These are phyloP conservation scores for Diatrype stigma DNA, from an alignment of 2,329 filamentous ascomycete species.

Conservation along the genomic window DNA sequence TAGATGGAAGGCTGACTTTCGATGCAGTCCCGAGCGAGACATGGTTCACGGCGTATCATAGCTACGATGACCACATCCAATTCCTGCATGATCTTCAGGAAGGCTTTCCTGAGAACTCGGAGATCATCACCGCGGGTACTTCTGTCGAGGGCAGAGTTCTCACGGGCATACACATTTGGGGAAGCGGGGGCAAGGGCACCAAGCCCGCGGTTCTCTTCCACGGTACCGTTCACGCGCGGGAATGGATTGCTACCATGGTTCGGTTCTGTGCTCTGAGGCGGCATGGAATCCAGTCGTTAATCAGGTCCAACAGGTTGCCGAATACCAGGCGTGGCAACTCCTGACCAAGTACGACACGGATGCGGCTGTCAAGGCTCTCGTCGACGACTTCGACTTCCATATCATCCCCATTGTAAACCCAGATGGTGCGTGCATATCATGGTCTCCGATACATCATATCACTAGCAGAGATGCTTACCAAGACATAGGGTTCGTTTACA, in stretches of 20 bases:
- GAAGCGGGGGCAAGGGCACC: slow-evolving; percentile 37
- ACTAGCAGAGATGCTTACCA: not conserved
- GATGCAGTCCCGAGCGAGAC: slow-evolving; percentile 29
- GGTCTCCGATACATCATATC: not conserved
- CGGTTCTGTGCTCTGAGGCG: not conserved
- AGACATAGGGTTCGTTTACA: slow-evolving; percentile 46
- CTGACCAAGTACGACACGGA: slow-evolving; percentile 40
- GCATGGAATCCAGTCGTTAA: slow-evolving; percentile 3
- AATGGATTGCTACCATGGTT: slow-evolving; percentile 28
- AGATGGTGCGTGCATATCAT: slow-evolving; percentile 33
- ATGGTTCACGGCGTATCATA: slow-evolving; percentile 53
- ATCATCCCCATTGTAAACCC: slow-evolving; percentile 53
- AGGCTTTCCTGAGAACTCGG: slow-evolving; percentile 42
- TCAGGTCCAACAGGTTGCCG: slow-evolving; percentile 26
- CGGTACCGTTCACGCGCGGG: slow-evolving; percentile 34
- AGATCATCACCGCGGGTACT: slow-evolving; percentile 43
- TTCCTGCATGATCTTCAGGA: slow-evolving; percentile 44
- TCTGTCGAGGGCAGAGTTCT: slow-evolving; percentile 49
- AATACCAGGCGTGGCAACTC: slow-evolving; percentile 46
- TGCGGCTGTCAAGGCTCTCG: slow-evolving; percentile 37
- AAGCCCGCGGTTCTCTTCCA: slow-evolving; percentile 49
- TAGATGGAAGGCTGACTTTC: not conserved
- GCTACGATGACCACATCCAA: slow-evolving; percentile 47
- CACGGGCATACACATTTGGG: slow-evolving; percentile 55
- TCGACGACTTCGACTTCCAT: slow-evolving; percentile 57